phyloP scores from a whole-genome alignment of 2,329 filamentous ascomycete genomes.

The Fusarium sp. region DNA sequence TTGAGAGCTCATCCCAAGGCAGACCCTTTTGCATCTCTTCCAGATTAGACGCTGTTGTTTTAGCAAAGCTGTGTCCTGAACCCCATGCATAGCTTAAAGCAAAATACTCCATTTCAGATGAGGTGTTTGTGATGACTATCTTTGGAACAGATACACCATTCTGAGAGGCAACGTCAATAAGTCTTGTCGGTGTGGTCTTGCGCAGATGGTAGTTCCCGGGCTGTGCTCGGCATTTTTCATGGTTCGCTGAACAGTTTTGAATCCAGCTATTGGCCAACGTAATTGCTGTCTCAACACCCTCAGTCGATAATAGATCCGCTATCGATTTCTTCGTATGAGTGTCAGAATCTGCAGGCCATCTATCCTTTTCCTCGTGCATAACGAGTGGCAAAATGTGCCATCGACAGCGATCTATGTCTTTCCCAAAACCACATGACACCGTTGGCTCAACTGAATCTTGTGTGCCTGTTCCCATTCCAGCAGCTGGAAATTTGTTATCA shows the following conservation, averaged over 20 bases:
- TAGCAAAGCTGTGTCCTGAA: not conserved
- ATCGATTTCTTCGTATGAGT: not conserved
- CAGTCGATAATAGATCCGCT: not conserved
- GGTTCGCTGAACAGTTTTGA: not conserved
- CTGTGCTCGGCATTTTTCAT: not conserved
- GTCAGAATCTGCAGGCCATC: too few species aligned
- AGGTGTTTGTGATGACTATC: not conserved
- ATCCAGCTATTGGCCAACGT: not conserved
- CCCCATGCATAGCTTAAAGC: slow-evolving; percentile 11
- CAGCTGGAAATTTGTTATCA: too few species aligned
- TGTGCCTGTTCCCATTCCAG: too few species aligned
- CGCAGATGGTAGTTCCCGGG: too few species aligned
- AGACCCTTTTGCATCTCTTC: not conserved
- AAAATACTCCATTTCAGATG: not conserved
- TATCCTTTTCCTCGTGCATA: too few species aligned
- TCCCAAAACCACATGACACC: not conserved
- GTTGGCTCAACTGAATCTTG: not conserved
- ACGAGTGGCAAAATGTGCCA: too few species aligned
- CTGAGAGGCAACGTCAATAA: not conserved
- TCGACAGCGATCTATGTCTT: not conserved
- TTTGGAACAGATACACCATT: not conserved
- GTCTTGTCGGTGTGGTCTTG: not conserved
- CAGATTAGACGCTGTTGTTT: not conserved
- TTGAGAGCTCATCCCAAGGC: not conserved
- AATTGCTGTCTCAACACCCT: not conserved